phyloP scores from a whole-genome alignment of 371 early-diverging fungal species.

The Syncephalastrum monosporum region DNA sequence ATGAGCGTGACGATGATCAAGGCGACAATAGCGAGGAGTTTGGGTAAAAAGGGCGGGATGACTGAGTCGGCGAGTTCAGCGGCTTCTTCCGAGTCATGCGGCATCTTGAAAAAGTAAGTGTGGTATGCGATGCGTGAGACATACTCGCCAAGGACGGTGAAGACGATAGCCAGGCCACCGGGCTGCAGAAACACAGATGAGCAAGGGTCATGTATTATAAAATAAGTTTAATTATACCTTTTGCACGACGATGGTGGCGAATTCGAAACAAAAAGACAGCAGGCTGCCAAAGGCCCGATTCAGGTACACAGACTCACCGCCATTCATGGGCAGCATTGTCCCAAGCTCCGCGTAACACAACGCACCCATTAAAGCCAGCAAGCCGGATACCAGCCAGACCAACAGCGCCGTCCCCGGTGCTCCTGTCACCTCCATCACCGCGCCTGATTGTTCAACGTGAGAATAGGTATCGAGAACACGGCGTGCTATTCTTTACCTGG shows the following conservation, averaged over 20 bases:
- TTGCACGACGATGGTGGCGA: slow-evolving; percentile 65
- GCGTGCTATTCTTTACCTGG: slow-evolving; percentile 43
- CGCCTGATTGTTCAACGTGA: slow-evolving; percentile 40
- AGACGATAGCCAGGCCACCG: slow-evolving; percentile 75
- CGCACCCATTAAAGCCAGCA: slow-evolving; percentile 76
- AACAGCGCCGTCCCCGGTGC: slow-evolving; percentile 76
- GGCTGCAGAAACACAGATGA: slow-evolving; percentile 38
- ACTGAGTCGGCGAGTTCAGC: slow-evolving; percentile 48
- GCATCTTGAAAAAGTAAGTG: slow-evolving; percentile 49
- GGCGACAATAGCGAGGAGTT: slow-evolving; percentile 65
- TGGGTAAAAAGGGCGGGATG: slow-evolving; percentile 61
- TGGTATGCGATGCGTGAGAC: slow-evolving; percentile 64
- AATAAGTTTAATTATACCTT: slow-evolving; percentile 41
- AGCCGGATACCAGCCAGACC: slow-evolving; percentile 76
- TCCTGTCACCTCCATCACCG: slow-evolving; percentile 61
- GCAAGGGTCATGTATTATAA: neutral
- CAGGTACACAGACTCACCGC: slow-evolving; percentile 84
- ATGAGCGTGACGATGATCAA: slow-evolving; percentile 66
- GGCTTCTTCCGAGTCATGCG: slow-evolving; percentile 44
- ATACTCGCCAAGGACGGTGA: slow-evolving; percentile 78
- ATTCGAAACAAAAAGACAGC: slow-evolving; percentile 81
- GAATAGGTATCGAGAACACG: neutral
- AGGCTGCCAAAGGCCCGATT: slow-evolving; percentile 77
- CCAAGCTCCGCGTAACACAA: slow-evolving; percentile 86
- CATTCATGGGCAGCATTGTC: slow-evolving; percentile 84